phyloP scores from a whole-genome alignment of 73 alveolate species.

The Effrenium voratum region DNA sequence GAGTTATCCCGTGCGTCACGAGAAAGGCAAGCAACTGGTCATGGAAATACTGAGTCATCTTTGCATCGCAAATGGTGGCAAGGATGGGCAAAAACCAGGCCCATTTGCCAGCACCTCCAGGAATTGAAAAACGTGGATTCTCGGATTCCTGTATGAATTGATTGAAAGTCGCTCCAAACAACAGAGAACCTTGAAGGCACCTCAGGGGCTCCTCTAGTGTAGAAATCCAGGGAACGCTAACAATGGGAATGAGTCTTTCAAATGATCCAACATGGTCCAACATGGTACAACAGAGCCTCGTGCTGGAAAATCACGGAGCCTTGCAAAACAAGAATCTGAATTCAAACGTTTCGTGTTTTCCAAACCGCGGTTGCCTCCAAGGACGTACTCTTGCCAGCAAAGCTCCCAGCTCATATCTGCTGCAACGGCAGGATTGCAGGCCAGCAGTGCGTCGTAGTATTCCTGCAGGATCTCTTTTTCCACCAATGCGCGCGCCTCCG shows the following conservation, averaged over 20 bases:
- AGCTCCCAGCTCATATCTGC: constrained; percentile 28
- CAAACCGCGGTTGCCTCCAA: constrained; percentile 33
- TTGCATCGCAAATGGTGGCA: constrained; percentile 25
- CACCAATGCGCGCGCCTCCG: constrained; percentile 1
- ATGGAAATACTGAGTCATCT: constrained; percentile 85
- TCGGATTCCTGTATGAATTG: too few species aligned
- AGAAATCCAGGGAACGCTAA: too few species aligned
- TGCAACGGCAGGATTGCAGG: constrained; percentile 41
- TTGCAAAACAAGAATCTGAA: too few species aligned
- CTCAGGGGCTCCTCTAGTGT: too few species aligned
- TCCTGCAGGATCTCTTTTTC: not conserved
- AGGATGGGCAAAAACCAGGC: constrained; percentile 75
- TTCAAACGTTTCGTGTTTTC: too few species aligned
- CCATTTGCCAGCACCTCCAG: constrained; percentile 78
- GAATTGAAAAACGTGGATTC: too few species aligned
- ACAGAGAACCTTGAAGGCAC: too few species aligned
- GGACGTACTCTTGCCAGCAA: constrained; percentile 70
- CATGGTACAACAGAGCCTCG: too few species aligned
- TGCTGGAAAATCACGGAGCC: too few species aligned
- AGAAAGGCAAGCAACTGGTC: constrained; percentile 42
- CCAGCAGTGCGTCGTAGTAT: constrained; percentile 13
- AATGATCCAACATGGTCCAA: too few species aligned
- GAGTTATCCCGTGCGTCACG: constrained; percentile 44
- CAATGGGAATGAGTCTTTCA: too few species aligned
- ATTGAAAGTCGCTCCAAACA: too few species aligned